These are phyloP conservation scores for Penstemon newberryi DNA, from an alignment of 257 asterid genomes.

Conservation along the genomic window DNA sequence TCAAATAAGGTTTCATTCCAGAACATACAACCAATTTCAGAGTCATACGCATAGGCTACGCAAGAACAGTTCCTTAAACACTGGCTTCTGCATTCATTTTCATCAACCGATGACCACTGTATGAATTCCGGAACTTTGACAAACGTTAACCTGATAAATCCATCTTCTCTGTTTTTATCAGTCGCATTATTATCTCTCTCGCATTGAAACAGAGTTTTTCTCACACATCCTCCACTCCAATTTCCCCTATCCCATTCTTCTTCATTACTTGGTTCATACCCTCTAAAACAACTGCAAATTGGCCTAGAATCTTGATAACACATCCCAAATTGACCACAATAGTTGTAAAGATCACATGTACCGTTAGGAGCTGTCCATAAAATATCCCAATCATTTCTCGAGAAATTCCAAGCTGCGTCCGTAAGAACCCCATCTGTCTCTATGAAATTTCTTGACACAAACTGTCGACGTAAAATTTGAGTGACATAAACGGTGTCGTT, in stretches of 20 bases:
- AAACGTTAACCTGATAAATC: conserved; percentile 31
- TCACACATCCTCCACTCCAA: conserved; percentile 44
- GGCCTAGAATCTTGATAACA: conserved; percentile 30
- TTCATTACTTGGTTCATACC: conserved; percentile 33
- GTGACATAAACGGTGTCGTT: conserved; percentile 9
- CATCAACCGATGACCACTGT: neutral
- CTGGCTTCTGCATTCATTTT: neutral
- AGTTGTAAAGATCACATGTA: conserved; percentile 5
- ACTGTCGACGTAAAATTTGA: neutral
- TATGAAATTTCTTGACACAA: neutral
- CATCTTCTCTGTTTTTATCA: conserved; percentile 26
- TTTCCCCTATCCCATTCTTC: conserved; percentile 38
- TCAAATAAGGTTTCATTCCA: neutral
- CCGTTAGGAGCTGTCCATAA: conserved; percentile 17
- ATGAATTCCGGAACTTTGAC: neutral
- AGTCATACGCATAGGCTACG: neutral
- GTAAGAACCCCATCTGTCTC: conserved; percentile 16
- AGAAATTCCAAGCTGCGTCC: conserved; percentile 18
- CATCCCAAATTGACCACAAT: conserved; percentile 29
- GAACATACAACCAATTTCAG: neutral
- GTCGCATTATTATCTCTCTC: conserved; percentile 20
- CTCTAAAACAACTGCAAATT: conserved; percentile 40
- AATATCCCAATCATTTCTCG: conserved; percentile 2
- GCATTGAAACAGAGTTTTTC: conserved; percentile 31
- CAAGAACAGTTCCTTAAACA: conserved; percentile 4